phyloP scores from a whole-genome alignment of 2,329 filamentous ascomycete genomes.

The Xylariales sp. region DNA sequence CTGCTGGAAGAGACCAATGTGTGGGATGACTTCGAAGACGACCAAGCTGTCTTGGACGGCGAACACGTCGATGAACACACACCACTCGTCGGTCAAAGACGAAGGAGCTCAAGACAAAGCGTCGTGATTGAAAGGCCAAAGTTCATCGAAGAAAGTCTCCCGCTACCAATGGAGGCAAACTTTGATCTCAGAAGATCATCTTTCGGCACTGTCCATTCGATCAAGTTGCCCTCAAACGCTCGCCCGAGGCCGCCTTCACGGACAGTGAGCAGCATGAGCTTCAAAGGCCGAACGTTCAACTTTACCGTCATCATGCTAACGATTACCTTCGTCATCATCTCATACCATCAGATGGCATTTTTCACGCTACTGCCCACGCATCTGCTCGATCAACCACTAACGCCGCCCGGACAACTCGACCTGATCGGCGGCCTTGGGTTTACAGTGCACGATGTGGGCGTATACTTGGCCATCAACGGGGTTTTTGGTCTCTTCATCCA shows the following conservation, averaged over 20 bases:
- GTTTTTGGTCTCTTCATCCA: slow-evolving; percentile 70
- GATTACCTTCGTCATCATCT: slow-evolving; percentile 33
- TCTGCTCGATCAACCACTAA: slow-evolving; percentile 32
- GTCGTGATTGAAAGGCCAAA: slow-evolving; percentile 21
- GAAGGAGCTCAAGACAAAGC: slow-evolving; percentile 21
- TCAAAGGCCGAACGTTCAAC: slow-evolving; percentile 29
- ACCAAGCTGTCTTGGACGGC: slow-evolving; percentile 16
- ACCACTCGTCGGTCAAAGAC: slow-evolving; percentile 11
- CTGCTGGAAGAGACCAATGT: slow-evolving; percentile 49
- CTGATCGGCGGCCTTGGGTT: slow-evolving; percentile 61
- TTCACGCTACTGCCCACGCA: slow-evolving; percentile 37
- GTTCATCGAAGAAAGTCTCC: slow-evolving; percentile 31
- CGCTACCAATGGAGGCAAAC: slow-evolving; percentile 27
- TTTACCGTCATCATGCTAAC: slow-evolving; percentile 38
- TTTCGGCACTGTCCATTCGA: slow-evolving; percentile 38
- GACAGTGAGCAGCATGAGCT: slow-evolving; percentile 7
- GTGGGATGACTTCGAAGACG: slow-evolving; percentile 11
- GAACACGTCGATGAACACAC: slow-evolving; percentile 15
- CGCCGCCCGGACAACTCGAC: slow-evolving; percentile 27
- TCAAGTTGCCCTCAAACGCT: slow-evolving; percentile 22
- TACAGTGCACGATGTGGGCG: slow-evolving; percentile 60
- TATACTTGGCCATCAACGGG: slow-evolving; percentile 66
- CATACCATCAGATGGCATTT: slow-evolving; percentile 44
- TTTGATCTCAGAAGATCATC: slow-evolving; percentile 33
- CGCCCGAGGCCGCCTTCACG: background rate